These are phyloP conservation scores for Zostera marina DNA, from an alignment of 116 monocot genomes.

Conservation along the genomic window DNA sequence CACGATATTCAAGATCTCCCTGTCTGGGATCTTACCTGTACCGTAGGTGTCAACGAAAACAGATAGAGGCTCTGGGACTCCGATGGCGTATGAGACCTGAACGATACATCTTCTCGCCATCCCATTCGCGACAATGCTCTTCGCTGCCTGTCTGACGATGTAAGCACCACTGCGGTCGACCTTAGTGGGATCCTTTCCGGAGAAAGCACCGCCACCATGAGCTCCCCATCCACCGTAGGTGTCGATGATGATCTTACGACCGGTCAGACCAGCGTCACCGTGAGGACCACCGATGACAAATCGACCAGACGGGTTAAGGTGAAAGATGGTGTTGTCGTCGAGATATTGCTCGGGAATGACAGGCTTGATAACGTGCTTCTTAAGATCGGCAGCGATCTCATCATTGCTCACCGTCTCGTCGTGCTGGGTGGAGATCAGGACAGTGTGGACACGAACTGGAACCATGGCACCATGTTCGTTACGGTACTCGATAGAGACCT, in stretches of 20 bases:
- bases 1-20: constrained; percentile 9
- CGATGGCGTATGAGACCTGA: constrained; percentile 10
- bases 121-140: constrained; percentile 9
- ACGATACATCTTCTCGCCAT: constrained; percentile 10
- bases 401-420: constrained; percentile 14
- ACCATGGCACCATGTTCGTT: constrained; percentile 11
- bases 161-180: no score
- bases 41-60: constrained; percentile 11
- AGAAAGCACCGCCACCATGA: no score
- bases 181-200: no score
- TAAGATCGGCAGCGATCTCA: constrained; percentile 7
- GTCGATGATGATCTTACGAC: constrained; percentile 9
- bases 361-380: no score
- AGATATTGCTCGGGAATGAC: no score
- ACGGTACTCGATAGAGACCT: constrained; percentile 12
- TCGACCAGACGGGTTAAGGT: neutral
- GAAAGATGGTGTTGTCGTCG: neutral
- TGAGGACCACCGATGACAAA: constrained; percentile 1
- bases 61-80: constrained; percentile 8
- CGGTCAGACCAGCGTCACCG: constrained; percentile 10
- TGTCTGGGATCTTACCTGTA: constrained; percentile 14
- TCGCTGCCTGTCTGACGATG: constrained; percentile 1
- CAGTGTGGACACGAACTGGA: constrained; percentile 9
- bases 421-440: constrained; percentile 15
- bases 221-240: no score